A percentile compares a stretch with the other conserved stretches of the same genome.
These are phyloP conservation scores for Trichophyton benhamiae DNA, from an alignment of 2,329 filamentous ascomycete genomes.

Conservation along the genomic window DNA sequence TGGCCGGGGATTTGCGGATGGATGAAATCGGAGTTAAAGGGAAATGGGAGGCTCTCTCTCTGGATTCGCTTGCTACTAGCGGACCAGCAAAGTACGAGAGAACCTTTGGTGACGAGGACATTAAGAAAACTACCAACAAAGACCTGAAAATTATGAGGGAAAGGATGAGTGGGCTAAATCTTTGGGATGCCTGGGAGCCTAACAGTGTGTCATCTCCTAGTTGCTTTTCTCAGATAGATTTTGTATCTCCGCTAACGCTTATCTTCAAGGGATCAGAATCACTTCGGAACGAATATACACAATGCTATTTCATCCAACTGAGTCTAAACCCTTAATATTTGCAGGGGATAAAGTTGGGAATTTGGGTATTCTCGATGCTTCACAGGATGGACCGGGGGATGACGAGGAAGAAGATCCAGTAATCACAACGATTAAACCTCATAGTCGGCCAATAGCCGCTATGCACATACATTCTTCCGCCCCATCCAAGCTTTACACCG, in stretches of 20 bases:
- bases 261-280: conserved; percentile 66
- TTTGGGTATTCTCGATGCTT: conserved; percentile 81
- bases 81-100: conserved; percentile 63
- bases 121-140: conserved; percentile 65
- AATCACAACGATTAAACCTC: conserved; percentile 83
- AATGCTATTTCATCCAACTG: conserved; percentile 75
- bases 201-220: conserved; percentile 45
- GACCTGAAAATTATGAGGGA: conserved; percentile 60
- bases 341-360: conserved; percentile 90
- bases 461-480: conserved; percentile 68
- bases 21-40: conserved; percentile 70
- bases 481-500: conserved; percentile 62
- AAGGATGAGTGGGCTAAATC: conserved; percentile 60
- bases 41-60: conserved; percentile 57
- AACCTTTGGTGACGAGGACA: conserved; percentile 76
- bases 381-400: conserved; percentile 52
- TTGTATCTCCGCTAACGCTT: conserved; percentile 3
- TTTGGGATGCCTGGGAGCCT: conserved; percentile 77
- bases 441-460: conserved; percentile 74
- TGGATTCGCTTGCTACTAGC: conserved; percentile 46
- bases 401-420: conserved; percentile 58
- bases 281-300: conserved; percentile 79
- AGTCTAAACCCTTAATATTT: conserved; percentile 77
- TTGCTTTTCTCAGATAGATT: background rate
- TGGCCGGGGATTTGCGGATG: conserved; percentile 58